Evolutionary conservation across 495 filamentous ascomycete species (phyloP).

Genomic region (Penicillium cataractarum): DNA sequence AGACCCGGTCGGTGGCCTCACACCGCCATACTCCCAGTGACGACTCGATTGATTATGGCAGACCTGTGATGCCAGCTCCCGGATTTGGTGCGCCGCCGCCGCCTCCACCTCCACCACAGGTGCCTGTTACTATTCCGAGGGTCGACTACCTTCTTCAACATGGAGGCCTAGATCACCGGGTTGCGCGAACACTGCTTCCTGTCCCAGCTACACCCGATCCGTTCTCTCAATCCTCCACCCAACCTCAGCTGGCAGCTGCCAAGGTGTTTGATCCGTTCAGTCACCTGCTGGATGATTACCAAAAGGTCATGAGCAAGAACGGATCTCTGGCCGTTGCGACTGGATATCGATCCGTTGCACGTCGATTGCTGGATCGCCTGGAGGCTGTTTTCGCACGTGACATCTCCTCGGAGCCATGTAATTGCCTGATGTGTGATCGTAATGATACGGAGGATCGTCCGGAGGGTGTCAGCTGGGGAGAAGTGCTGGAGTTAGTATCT

Average conservation of each 20-base stretch:
- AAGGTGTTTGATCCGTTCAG: conserved; percentile 79
- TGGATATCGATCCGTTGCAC: conserved; percentile 92
- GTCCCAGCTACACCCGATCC: conserved; percentile 45
- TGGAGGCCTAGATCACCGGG: conserved; percentile 70
- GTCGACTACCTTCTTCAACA: conserved; percentile 90
- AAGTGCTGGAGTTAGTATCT: conserved; percentile 90
- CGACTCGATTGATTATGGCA: conserved; percentile 43
- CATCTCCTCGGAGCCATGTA: conserved; percentile 78
- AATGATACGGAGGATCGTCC: conserved; percentile 55
- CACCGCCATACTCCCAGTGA: conserved; percentile 42
- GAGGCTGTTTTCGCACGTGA: conserved; percentile 93
- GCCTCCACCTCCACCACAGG: conserved; percentile 75
- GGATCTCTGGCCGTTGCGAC: conserved; percentile 95
- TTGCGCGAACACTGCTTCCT: conserved; percentile 68
- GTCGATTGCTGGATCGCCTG: conserved; percentile 86
- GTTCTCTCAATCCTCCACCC: conserved; percentile 36
- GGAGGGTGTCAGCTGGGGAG: conserved; percentile 90
- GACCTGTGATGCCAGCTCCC: conserved; percentile 40
- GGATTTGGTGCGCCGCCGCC: conserved; percentile 64
- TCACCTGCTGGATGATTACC: conserved; percentile 81
- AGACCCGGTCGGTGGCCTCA: conserved; percentile 43
- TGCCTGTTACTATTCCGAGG: conserved; percentile 70
- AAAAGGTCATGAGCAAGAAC: conserved; percentile 74
- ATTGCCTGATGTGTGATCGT: conserved; percentile 76
- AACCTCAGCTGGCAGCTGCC: conserved; percentile 51